Conservation (phyloP, 768 basidiomycete genomes). For the Neoboletus subvelutipes region DNA sequence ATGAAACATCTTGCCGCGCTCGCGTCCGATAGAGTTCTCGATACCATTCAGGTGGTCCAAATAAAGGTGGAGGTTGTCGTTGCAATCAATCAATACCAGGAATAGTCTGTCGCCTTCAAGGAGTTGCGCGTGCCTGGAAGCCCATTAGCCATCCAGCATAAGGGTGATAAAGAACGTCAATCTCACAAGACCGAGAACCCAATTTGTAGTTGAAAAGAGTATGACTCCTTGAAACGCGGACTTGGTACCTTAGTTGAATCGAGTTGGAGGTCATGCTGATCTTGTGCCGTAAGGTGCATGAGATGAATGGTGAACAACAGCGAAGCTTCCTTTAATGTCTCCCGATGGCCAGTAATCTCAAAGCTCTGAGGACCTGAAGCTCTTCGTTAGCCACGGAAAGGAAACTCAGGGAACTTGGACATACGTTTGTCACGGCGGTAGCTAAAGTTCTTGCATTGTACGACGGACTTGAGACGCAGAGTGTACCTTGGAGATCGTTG, state of each 20-base stretch:
- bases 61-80: constrained; percentile 36
- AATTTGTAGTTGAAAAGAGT: constrained; percentile 24
- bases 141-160: not conserved
- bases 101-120: constrained; percentile 41
- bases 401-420: not conserved
- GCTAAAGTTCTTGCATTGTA: not conserved
- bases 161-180: not conserved
- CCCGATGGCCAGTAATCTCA: constrained; percentile 19
- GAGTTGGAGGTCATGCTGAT: constrained; percentile 31
- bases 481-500: constrained; percentile 11
- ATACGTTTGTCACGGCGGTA: constrained; percentile 4
- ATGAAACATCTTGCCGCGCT: constrained; percentile 36
- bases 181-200: constrained; percentile 28
- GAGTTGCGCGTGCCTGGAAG: constrained; percentile 38
- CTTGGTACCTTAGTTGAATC: constrained; percentile 19
- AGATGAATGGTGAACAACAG: constrained; percentile 27
- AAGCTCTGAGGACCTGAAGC: constrained; percentile 15
- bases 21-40: constrained; percentile 33
- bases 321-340: constrained; percentile 19
- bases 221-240: constrained; percentile 28
- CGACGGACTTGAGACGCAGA: constrained; percentile 13
- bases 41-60: constrained; percentile 37
- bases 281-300: constrained; percentile 32
- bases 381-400: not conserved
- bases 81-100: constrained; percentile 38